Conservation (phyloP, 345 rosid genomes). For the Aurinia saxatilis region DNA sequence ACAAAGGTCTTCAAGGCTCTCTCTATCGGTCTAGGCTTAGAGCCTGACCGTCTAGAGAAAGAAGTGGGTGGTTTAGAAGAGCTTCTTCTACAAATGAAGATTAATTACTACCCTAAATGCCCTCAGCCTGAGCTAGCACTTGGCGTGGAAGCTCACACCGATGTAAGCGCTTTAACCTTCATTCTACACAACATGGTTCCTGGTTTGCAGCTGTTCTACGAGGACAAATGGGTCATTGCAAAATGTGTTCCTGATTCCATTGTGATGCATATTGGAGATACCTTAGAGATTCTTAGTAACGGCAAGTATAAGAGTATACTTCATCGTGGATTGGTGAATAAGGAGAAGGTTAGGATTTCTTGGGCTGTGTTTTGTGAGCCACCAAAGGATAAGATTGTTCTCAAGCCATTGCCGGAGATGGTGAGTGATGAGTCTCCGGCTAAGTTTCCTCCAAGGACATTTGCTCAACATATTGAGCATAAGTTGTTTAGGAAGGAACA, state of each 20-base stretch:
- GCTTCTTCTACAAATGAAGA: slow-evolving; percentile 80
- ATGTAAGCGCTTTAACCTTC: slow-evolving; percentile 83
- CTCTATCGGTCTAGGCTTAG: slow-evolving; percentile 73
- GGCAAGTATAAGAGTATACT: slow-evolving; percentile 91
- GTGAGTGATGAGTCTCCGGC: slow-evolving; percentile 64
- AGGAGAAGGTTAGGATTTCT: slow-evolving; percentile 90
- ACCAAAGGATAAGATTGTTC: slow-evolving; percentile 85
- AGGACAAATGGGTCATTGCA: slow-evolving; percentile 79
- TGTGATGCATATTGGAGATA: slow-evolving; percentile 92
- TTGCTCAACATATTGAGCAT: slow-evolving; percentile 73
- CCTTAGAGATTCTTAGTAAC: slow-evolving; percentile 87
- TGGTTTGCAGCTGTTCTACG: slow-evolving; percentile 77
- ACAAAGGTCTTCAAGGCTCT: slow-evolving; percentile 55
- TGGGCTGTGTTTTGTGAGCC: slow-evolving; percentile 99
- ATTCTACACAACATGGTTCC: slow-evolving; percentile 99
- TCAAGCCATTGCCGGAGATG: slow-evolving; percentile 65
- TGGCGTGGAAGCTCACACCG: slow-evolving; percentile 98
- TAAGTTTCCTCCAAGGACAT: slow-evolving; percentile 82
- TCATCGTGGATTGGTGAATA: slow-evolving; percentile 84
- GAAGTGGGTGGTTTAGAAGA: slow-evolving; percentile 90
- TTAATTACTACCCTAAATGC: slow-evolving; percentile 88
- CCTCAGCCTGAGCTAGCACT: slow-evolving; percentile 97
- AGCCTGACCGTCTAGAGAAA: slow-evolving; percentile 74
- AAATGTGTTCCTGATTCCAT: slow-evolving; percentile 92
- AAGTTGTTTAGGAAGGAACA: slow-evolving; percentile 72